Percentiles rank a stretch among this genome's conserved stretches.
Evolutionary conservation across 2,329 filamentous ascomycete genomes (phyloP).

Genomic region (Colletotrichum cereale): DNA sequence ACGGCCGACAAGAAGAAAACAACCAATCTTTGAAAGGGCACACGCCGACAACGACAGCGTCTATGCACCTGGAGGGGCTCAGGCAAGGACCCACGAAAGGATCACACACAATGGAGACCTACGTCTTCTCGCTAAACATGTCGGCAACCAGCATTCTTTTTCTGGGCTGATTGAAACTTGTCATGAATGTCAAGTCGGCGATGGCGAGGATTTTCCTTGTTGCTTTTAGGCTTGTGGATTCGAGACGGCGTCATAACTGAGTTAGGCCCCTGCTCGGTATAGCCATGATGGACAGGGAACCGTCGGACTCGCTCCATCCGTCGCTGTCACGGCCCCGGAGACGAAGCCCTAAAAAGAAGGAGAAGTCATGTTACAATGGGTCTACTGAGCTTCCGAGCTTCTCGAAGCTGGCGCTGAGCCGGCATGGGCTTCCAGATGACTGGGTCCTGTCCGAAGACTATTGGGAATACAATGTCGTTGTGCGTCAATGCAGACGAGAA

Average conservation of each 20-base stretch:
- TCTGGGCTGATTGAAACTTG: neutral
- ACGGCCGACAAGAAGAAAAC: neutral
- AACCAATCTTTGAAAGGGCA: neutral
- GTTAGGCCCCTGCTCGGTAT: conserved; percentile 13
- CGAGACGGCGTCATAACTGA: conserved; percentile 3
- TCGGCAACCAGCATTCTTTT: neutral
- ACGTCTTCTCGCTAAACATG: neutral
- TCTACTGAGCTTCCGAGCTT: conserved; percentile 21
- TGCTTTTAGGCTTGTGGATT: neutral
- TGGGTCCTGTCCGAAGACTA: conserved; percentile 11
- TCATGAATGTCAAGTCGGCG: neutral
- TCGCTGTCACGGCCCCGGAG: conserved; percentile 11
- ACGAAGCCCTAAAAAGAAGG: conserved; percentile 21
- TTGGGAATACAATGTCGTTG: conserved; percentile 2
- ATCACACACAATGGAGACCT: neutral
- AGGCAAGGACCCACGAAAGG: neutral
- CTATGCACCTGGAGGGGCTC: neutral
- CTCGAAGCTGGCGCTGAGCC: conserved; percentile 24
- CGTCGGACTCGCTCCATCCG: conserved; percentile 10
- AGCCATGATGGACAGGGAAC: conserved; percentile 17
- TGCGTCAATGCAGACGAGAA: neutral
- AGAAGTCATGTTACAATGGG: conserved; percentile 22
- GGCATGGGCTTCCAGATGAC: conserved; percentile 4
- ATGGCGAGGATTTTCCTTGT: neutral
- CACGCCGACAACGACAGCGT: neutral